Conservation (phyloP, 805 yeast genomes). For the Metschnikowia proteae region DNA sequence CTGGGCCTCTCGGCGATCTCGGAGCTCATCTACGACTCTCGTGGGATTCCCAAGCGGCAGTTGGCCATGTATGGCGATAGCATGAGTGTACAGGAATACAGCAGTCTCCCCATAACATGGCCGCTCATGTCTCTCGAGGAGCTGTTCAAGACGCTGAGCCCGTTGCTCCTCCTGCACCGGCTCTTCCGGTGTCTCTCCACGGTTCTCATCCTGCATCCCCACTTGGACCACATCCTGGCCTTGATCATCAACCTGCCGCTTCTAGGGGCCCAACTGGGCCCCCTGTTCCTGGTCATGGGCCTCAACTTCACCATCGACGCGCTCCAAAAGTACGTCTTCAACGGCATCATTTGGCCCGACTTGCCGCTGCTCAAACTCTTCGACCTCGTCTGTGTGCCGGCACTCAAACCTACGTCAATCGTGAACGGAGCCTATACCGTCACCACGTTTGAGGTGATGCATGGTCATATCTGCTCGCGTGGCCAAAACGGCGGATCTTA, state of each 20-base stretch:
- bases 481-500: conserved; percentile 19
- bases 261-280: conserved; percentile 25
- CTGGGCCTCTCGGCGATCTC: conserved; percentile 58
- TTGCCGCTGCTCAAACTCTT: conserved; percentile 35
- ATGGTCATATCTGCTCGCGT: conserved; percentile 23
- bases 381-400: conserved; percentile 18
- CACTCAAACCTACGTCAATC: conserved; percentile 11
- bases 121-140: conserved; percentile 24
- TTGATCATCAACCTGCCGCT: conserved; percentile 67
- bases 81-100: conserved; percentile 21
- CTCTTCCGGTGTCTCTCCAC: conserved; percentile 29
- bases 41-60: conserved; percentile 11
- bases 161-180: conserved; percentile 8
- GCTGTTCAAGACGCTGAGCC: background rate
- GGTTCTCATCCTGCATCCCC: conserved; percentile 70
- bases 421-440: conserved; percentile 21
- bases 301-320: conserved; percentile 48
- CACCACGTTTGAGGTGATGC: conserved; percentile 32
- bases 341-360: conserved; percentile 80
- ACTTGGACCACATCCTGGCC: conserved; percentile 74
- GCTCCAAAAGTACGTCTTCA: conserved; percentile 57
- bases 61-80: conserved; percentile 32
- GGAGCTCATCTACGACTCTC: conserved; percentile 32
- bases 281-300: conserved; percentile 37
- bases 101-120: conserved; percentile 18